Base-by-base conservation (phyloP, 768 basidiomycete genomes). In the Amanita rimosa region DNA sequence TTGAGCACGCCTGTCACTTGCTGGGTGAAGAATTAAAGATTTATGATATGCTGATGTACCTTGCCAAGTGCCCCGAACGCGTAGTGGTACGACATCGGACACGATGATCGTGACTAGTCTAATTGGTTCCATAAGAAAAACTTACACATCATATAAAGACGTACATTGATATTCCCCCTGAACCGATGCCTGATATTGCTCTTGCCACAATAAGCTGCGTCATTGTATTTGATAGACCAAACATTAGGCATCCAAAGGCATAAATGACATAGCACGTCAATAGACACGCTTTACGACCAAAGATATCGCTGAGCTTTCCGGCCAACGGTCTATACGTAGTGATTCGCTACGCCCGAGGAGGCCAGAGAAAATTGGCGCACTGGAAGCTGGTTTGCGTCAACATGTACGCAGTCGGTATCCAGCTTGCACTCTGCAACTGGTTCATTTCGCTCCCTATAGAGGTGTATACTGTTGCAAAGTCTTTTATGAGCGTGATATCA, bases 21-120 rank as follows among this genome's bases (percentile, higher is more conserved):
- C 33, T 13, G 21, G 11, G 9, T 22, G 11, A 42, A n/a, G 22
- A 31, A 40, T 5, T 7, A 40, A 45, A 29, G 29, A 3, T 29
- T 29, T 14, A 13, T 16, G 31, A 21, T 19, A 33, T 16, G 21
- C 33, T 17, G 17, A 36, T 38, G 5, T 21, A 71, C 79, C 82
- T 74, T 83, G 81, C 74, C 79, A 81, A n/a, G 79, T 82, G n/a
- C 83, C 83, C 44, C 81, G 67, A 17, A 70, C 69, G 1, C 81
- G 70, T 39, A 83, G 64, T 0, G 81, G 78, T 1, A 82, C 75
- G 14, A 83, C 64, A 53, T 83, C 83, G 3, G 79, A 81, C 61
- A 83, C 70, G 35, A 83, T 73, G 49, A 85, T 83, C 46, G 75
- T 76, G 14, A 74, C 75, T 22, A 83, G 63, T 1, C 79, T 81